Evolutionary conservation across 768 basidiomycete genomes (phyloP).

Genomic region (Lactarius akahatsu): DNA sequence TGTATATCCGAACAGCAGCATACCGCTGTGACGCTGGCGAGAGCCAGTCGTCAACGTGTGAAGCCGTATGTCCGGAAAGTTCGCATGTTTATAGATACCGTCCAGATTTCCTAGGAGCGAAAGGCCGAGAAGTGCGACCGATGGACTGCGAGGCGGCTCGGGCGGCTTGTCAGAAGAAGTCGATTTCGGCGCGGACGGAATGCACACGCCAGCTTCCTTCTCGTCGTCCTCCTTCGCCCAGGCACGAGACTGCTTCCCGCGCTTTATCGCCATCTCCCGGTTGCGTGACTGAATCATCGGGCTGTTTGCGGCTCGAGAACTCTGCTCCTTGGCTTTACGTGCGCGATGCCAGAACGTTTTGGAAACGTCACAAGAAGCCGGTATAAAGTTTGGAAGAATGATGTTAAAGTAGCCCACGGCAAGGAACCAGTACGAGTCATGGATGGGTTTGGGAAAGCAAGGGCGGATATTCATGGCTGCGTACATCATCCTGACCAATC

Average conservation of each 20-base stretch:
- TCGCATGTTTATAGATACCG: conserved; percentile 69
- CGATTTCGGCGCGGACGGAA: conserved; percentile 31
- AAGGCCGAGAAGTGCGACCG: conserved; percentile 67
- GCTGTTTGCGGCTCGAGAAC: conserved; percentile 60
- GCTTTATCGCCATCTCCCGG: conserved; percentile 61
- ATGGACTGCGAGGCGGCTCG: conserved; percentile 40
- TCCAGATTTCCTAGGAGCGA: conserved; percentile 86
- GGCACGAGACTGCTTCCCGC: conserved; percentile 55
- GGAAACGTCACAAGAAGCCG: conserved; percentile 38
- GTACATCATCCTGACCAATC: conserved; percentile 66
- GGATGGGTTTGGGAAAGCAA: conserved; percentile 42
- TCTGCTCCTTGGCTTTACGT: conserved; percentile 64
- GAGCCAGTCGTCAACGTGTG: conserved; percentile 81
- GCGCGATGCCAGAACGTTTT: conserved; percentile 75
- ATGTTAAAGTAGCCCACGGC: conserved; percentile 84
- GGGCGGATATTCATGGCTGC: conserved; percentile 80
- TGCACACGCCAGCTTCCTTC: conserved; percentile 46
- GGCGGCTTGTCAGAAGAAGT: conserved; percentile 21
- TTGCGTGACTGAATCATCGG: conserved; percentile 61
- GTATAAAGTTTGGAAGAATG: conserved; percentile 70
- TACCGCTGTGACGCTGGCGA: conserved; percentile 72
- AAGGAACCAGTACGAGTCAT: conserved; percentile 77
- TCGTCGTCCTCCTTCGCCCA: conserved; percentile 81
- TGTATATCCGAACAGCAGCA: conserved; percentile 82
- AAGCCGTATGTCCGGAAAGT: conserved; percentile 55